Evolutionary conservation across 495 filamentous ascomycete species (phyloP), one percentile per base, ranked within the genome.

Genomic region (Copromyces sp.): DNA sequence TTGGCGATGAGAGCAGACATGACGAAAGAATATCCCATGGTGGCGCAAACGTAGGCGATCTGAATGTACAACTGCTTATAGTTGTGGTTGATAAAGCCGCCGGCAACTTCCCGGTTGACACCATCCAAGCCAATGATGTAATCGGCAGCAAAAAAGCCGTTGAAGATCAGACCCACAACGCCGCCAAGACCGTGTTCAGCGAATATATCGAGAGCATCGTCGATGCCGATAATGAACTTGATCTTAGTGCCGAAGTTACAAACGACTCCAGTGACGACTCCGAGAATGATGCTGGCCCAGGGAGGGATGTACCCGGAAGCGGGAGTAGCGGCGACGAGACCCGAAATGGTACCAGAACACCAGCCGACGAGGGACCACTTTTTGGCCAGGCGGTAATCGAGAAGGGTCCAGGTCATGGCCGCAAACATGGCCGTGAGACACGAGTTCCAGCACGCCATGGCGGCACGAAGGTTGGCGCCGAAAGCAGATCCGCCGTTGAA

Each of bases 281-380:
- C 95, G 44, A 97, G 87, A 73, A 94, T 82, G 75, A 98, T 89
- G 76, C 91, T 92, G 20, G 90, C 94, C 92, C 95, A 98, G 12
- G 95, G 94, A 39, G 93, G 88, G 79, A 98, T 92, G 83, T 89
- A 92, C 70, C 93, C 93, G 37, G 93, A 93, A 9, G 93, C 93
- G 9, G 93, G 93, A n/a, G 93, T 96, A 16, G 94, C 94, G 70
- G 93, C 93, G 38, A 99, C 95, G 38, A 96, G 89, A 69, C 93
- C 93, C 0, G 92, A 93, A 80, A 96, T 96, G 75, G 91, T 90
- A 68, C 95, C 95, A 35, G 95, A 99, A 83, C 95, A 99, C 92
- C 95, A 97, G 70, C 95, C 95, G 77, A 99, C 95, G 87, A 98
- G 97, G 3, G 95, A 97, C 95, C 95, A 98, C 85, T 99, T 99